These are phyloP conservation scores for Beta lomatogona DNA, from an alignment of 179 eudicot species.

Conservation along the genomic window DNA sequence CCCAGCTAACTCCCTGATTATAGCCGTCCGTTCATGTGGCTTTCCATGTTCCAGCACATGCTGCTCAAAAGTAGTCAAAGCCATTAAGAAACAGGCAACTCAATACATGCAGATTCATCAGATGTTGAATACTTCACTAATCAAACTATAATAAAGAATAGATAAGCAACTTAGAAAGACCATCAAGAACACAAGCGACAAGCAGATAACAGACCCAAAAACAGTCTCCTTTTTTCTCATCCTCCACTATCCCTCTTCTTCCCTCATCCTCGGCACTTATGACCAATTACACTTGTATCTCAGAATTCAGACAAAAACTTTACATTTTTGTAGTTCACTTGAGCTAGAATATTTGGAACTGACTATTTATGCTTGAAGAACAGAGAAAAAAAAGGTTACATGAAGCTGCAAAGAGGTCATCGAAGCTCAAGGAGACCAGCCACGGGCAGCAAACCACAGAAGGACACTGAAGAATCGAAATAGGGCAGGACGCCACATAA, in stretches of 20 bases:
- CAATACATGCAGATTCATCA: neutral
- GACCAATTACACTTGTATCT: neutral
- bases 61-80: constrained; percentile 27
- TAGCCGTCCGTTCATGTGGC: constrained; percentile 49
- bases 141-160: neutral
- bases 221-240: neutral
- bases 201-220: neutral
- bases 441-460: neutral
- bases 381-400: neutral
- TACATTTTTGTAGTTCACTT: neutral
- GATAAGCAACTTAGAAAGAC: neutral
- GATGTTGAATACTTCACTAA: too few relatives aligned
- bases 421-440: neutral
- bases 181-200: neutral
- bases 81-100: neutral
- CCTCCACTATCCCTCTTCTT: neutral
- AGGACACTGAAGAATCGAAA: neutral
- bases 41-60: constrained; percentile 54
- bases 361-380: neutral
- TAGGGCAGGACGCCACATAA: neutral
- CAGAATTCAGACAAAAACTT: neutral
- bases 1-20: constrained; percentile 51
- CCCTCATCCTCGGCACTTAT: neutral
- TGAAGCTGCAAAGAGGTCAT: neutral
- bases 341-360: neutral